phyloP scores from a whole-genome alignment of 129 eudicot species.

The Lactuca saligna region DNA sequence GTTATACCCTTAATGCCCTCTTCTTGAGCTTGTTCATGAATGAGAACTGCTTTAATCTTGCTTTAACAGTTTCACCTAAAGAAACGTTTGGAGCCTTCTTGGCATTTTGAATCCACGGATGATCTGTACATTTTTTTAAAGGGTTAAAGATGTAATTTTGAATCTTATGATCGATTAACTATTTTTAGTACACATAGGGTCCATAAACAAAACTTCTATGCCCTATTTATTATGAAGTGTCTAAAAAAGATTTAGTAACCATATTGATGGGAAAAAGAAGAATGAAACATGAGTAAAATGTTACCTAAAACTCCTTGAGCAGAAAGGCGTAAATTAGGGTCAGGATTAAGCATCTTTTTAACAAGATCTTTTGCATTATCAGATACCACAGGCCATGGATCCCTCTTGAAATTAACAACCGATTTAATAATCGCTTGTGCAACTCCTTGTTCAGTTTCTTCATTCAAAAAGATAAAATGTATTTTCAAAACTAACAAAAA shows the following conservation, averaged over 20 bases:
- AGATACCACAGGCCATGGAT: constrained; percentile 93
- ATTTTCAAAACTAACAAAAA: background rate
- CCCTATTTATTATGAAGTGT: too few species aligned
- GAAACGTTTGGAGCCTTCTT: constrained; percentile 92
- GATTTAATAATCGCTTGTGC: constrained; percentile 86
- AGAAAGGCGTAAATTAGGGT: constrained; percentile 65
- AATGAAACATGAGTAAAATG: background rate
- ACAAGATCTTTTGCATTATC: constrained; percentile 87
- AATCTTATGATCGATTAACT: too few species aligned
- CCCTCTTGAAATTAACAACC: constrained; percentile 68
- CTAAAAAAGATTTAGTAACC: too few species aligned
- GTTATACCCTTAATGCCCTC: constrained; percentile 64
- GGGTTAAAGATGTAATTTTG: too few species aligned
- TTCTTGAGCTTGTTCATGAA: constrained; percentile 96
- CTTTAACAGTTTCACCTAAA: constrained; percentile 83
- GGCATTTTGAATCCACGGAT: constrained; percentile 90
- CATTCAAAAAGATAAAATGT: constrained; percentile 1
- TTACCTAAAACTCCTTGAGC: constrained; percentile 85
- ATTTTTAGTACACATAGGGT: too few species aligned
- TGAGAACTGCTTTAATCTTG: constrained; percentile 82
- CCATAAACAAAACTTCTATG: too few species aligned
- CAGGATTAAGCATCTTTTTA: constrained; percentile 84
- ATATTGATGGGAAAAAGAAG: background rate
- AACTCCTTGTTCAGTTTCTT: constrained; percentile 92
- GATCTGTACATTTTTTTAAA: constrained; percentile 45